phyloP scores from a whole-genome alignment of 2,329 filamentous ascomycete species.

The Claviceps spartinae region DNA sequence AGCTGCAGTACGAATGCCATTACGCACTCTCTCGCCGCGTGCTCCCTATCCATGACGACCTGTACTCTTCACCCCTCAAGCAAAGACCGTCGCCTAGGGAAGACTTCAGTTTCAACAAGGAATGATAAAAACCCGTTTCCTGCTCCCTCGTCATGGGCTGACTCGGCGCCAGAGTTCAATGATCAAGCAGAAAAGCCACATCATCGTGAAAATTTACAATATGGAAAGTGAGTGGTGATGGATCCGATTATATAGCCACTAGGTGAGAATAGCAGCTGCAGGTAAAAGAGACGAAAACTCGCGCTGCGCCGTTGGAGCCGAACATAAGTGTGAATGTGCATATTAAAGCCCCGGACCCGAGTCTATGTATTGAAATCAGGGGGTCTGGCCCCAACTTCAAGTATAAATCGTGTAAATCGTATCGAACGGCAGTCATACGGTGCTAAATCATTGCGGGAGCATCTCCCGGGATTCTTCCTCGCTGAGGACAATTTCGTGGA shows the following conservation, averaged over 20 bases:
- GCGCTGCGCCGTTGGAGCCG: neutral
- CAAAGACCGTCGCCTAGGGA: neutral
- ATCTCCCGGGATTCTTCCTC: slow-evolving; percentile 62
- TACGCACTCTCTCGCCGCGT: neutral
- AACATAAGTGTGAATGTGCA: neutral
- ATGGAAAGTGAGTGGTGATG: neutral
- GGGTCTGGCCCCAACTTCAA: neutral
- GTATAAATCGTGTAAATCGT: slow-evolving; percentile 3
- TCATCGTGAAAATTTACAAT: neutral
- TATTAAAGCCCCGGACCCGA: neutral
- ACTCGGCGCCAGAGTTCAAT: neutral
- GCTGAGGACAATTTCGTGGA: slow-evolving; percentile 63
- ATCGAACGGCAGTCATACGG: neutral
- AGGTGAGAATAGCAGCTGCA: neutral
- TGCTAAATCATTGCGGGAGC: slow-evolving; percentile 42
- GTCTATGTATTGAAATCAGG: slow-evolving; percentile 1
- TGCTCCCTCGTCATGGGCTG: neutral
- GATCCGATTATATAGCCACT: neutral
- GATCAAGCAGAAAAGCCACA: neutral
- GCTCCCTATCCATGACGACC: neutral
- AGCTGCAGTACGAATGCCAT: neutral
- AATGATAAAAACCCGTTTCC: neutral
- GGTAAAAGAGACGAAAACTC: no score
- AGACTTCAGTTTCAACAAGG: neutral
- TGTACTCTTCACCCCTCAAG: neutral